These are phyloP conservation scores for Phytophthora pluvialis DNA, from an alignment of 352 stramenopile genomes.

Conservation along the genomic window DNA sequence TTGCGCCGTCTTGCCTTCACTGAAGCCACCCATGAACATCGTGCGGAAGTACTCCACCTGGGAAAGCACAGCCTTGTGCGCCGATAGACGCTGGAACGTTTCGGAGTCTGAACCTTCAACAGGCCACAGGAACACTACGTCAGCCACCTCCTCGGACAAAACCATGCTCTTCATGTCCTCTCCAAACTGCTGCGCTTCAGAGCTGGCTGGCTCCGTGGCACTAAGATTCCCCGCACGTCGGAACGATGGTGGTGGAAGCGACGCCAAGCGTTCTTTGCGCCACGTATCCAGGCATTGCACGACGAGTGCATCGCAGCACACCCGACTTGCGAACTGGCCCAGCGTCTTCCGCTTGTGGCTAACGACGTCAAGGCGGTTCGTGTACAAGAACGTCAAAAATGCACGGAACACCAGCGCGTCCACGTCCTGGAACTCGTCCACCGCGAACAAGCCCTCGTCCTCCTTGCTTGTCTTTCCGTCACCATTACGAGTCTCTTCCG, in stretches of 20 bases:
- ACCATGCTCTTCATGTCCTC: constrained; percentile 63
- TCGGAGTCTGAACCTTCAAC: constrained; percentile 31
- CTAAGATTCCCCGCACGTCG: constrained; percentile 16
- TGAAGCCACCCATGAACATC: constrained; percentile 86
- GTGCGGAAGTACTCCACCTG: constrained; percentile 85
- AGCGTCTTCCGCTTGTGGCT: constrained; percentile 70
- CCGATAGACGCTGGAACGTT: constrained; percentile 50
- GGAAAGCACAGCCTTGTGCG: constrained; percentile 74
- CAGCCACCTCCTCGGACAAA: constrained; percentile 49
- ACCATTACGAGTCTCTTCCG: not conserved
- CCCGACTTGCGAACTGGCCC: constrained; percentile 53
- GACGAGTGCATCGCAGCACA: constrained; percentile 59
- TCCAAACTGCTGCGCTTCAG: constrained; percentile 52
- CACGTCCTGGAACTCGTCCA: constrained; percentile 66
- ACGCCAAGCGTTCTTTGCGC: constrained; percentile 44
- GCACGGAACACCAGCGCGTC: constrained; percentile 66
- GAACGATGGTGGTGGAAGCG: constrained; percentile 27
- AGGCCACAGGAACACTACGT: constrained; percentile 86
- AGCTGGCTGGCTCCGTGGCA: constrained; percentile 28
- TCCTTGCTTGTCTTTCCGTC: constrained; percentile 7
- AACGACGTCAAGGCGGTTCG: constrained; percentile 63
- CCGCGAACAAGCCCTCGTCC: constrained; percentile 26
- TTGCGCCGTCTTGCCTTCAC: constrained; percentile 51
- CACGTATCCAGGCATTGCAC: constrained; percentile 62
- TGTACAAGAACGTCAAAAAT: constrained; percentile 79